Base-by-base conservation (phyloP, 345 rosid species). In the Cochlearia excelsa region DNA sequence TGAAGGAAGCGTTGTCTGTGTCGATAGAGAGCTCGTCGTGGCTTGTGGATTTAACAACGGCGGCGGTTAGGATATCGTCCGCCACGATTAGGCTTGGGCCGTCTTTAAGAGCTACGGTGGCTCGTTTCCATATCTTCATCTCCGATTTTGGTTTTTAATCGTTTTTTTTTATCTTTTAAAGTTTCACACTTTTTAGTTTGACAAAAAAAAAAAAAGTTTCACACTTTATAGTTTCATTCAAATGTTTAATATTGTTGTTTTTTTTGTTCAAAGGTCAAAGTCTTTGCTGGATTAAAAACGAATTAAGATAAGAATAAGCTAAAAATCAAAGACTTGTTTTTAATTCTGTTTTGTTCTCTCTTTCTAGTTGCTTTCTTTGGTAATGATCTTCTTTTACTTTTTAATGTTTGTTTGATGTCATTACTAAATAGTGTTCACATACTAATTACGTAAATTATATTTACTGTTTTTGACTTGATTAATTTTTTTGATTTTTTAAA, bases 11-110 rank as follows among this genome's bases (percentile, higher is more conserved):
- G 65, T 61, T 84, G 70, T 69, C 73, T 75, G 81, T 82, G 55
- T 86, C 97, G 1, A 88, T 67, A n/a, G 51, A 35, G 27, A 46
- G 27, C 27, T 84, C 90, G 49, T 86, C 81, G 61, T 86, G 95
- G 76, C 79, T 88, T 0, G 87, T 92, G 26, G 98, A 95, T 64
- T 77, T 80, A 60, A 88, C 81, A 57, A 88, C 74, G 3, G 88
- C 86, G 0, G 77, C 63, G 61, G 84, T 85, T 0, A 92, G 82
- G 44, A 79, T 73, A 2, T 84, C 76, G 30, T 72, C 82, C 31
- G 79, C 76, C 2, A 74, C 52, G 49, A 78, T 28, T 2, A 88
- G 60, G 74, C 87, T 82, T 42, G 74, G 78, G 26, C 58, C 75
- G 77, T 92, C 97, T 59, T 88, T 92, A 47, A 92, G 34, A 40